These are phyloP conservation scores for Trichoderma harzianum DNA, from an alignment of 2,329 filamentous ascomycete species.

Conservation along the genomic window DNA sequence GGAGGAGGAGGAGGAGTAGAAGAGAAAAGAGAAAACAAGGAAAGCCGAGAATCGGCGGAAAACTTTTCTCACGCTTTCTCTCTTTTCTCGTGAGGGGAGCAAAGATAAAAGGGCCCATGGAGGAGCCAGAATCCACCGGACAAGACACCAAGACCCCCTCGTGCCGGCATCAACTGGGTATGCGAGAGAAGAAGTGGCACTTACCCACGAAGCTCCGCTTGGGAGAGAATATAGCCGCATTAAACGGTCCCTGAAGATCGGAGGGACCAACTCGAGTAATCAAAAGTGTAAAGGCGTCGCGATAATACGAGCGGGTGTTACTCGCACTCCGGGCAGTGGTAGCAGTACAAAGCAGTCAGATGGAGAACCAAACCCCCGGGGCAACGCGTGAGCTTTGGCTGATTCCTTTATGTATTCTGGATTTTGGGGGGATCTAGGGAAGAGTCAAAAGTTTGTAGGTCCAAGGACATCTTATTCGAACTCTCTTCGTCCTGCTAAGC, in stretches of 20 bases:
- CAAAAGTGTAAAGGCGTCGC: background rate
- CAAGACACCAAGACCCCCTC: background rate
- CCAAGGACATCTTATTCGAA: background rate
- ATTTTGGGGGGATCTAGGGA: background rate
- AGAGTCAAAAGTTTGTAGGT: background rate
- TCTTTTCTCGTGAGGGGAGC: slow-evolving; percentile 5
- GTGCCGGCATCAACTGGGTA: background rate
- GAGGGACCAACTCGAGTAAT: background rate
- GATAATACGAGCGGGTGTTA: background rate
- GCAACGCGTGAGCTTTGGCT: background rate
- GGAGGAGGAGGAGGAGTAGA: background rate
- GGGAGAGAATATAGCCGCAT: slow-evolving; percentile 24
- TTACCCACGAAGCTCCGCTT: slow-evolving; percentile 4
- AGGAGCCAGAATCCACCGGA: background rate
- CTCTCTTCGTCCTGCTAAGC: background rate
- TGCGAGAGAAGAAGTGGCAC: background rate
- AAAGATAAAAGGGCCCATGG: background rate
- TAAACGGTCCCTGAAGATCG: slow-evolving; percentile 23
- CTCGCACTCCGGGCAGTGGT: background rate
- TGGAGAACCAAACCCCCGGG: background rate
- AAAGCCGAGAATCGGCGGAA: slow-evolving; percentile 2
- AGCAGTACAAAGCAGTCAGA: background rate
- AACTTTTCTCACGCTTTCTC: background rate
- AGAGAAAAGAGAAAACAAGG: slow-evolving; percentile 16
- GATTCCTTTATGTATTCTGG: slow-evolving; percentile 18